Base-by-base conservation (phyloP, 768 basidiomycete genomes). In the Boletus insuetus region DNA sequence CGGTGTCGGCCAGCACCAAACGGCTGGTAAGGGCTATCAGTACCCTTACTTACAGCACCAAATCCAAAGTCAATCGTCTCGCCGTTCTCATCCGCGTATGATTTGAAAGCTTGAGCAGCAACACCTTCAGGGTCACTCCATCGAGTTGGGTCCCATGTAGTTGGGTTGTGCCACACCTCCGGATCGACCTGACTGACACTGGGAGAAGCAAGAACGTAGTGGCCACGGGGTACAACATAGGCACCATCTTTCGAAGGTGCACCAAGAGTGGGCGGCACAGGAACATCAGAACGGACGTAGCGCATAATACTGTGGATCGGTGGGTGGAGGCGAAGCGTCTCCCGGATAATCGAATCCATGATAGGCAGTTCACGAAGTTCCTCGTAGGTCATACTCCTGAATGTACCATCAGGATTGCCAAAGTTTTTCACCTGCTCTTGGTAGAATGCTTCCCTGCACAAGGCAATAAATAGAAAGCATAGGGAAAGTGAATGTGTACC, bases 1-100 rank as follows among this genome's bases (percentile, higher is more conserved):
- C 95, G 80, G 76, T 98, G 96, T 64, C 91, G 81, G 29, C 97
- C 97, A 49, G 97, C 96, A 58, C 97, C 97, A 65, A 99, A 99
- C 2, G 97, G 97, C 69, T 97, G 91, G 71, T 98, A 98, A 46
- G 92, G 93, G 62, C 88, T 91, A 54, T 95, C 91, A 7, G 95
- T 98, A 47, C 95, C 95, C 75, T 98, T 98, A 76, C 88, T 91
- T 49, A 99, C 90, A 56, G 86, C 83, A 50, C 97, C 97, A 71
- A 92, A 99, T 3, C 97, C 97, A 65, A 88, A 99, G 72, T 99
- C 97, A 57, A 98, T 78, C 77, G 94, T 94, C 72, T 96, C 92
- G 53, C 91, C 89, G 32, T 73, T 71, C 63, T 85, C 85, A 62
- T 90, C 90, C 39, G 75, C 72, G 65, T 97, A 94, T 60, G 81